Evolutionary conservation across 768 basidiomycete species (phyloP), one percentile per base, ranked within the genome.

Genomic region (Chalciporus chontae): DNA sequence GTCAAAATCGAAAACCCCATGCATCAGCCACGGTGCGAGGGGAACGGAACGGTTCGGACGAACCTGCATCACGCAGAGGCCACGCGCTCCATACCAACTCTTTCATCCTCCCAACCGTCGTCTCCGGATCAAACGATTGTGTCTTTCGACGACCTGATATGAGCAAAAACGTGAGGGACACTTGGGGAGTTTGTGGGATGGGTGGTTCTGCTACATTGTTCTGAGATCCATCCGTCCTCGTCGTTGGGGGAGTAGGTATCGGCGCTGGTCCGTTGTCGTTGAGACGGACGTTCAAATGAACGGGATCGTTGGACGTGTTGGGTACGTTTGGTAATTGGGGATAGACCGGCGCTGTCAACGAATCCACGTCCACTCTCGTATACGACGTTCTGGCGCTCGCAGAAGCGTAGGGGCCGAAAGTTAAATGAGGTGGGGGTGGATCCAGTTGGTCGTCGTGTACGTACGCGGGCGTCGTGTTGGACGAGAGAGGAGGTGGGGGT

Each of bases 31-130:
- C 18, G 27, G 8, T 1, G 27, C 27, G 14, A 37, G 40, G 18
- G 14, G 11, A 13, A 17, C 19, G 41, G 31, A 9, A n/a, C n/a
- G n/a, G n/a, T n/a, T n/a, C n/a, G 11, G 41, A 50, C 55, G 60
- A 54, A 84, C 87, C 87, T 58, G 73, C 56, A 48, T 58, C 62
- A 42, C 62, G 60, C 44, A 46, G 69, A 24, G 86, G 86, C 88
- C 89, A 91, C 29, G 81, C 77, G 69, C 84, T 87, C 88, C 89
- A 90, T 32, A 84, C 79, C 41, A 91, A 77, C 69, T 91, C 89
- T 68, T 90, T 90, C 24, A 89, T 84, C 57, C 89, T 74, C 15
- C 85, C 86, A 27, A 90, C 71, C 0, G 86, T 85, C 18, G 79
- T 85, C 56, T 81, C 80, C 11, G 87, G 86, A 24, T 87, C 85